Evolutionary conservation across 1,139 yeast species (phyloP).

Genomic region (Yamadazyma membranifaciens): DNA sequence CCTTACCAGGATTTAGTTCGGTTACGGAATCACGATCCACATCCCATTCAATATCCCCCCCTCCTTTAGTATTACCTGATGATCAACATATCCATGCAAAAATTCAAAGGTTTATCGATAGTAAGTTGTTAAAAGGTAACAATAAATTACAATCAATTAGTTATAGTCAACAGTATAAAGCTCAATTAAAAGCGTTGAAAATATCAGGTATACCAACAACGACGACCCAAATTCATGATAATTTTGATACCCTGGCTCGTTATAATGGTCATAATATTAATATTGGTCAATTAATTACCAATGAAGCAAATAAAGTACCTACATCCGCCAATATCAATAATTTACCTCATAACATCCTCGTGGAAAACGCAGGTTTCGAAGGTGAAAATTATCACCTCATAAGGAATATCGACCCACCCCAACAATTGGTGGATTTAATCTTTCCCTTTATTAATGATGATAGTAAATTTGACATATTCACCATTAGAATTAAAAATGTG

Average conservation of each 20-base stretch:
- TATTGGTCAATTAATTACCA: not conserved
- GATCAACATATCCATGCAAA: not conserved
- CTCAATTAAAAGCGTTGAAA: slow-evolving; percentile 22
- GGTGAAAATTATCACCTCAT: slow-evolving; percentile 19
- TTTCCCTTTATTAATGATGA: slow-evolving; percentile 30
- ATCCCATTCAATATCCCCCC: not conserved
- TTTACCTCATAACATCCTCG: slow-evolving; percentile 18
- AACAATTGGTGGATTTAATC: slow-evolving; percentile 22
- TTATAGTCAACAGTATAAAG: slow-evolving; percentile 29
- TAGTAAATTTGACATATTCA: slow-evolving; percentile 14
- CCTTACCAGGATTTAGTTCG: not conserved
- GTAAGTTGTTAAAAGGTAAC: slow-evolving; percentile 26
- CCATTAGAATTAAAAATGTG: slow-evolving; percentile 19
- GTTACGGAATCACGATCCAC: not conserved
- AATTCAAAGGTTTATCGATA: slow-evolving; percentile 17
- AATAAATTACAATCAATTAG: slow-evolving; percentile 24
- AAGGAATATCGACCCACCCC: slow-evolving; percentile 30
- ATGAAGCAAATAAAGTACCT: not conserved
- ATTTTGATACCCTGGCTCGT: slow-evolving; percentile 21
- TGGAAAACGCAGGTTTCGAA: slow-evolving; percentile 27
- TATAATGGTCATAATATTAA: slow-evolving; percentile 3
- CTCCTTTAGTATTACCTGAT: not conserved
- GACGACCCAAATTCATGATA: slow-evolving; percentile 18
- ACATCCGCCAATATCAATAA: slow-evolving; percentile 11
- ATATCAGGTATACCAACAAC: slow-evolving; percentile 20